phyloP scores from a whole-genome alignment of 179 eudicot genomes.

The Nepenthes alata region DNA sequence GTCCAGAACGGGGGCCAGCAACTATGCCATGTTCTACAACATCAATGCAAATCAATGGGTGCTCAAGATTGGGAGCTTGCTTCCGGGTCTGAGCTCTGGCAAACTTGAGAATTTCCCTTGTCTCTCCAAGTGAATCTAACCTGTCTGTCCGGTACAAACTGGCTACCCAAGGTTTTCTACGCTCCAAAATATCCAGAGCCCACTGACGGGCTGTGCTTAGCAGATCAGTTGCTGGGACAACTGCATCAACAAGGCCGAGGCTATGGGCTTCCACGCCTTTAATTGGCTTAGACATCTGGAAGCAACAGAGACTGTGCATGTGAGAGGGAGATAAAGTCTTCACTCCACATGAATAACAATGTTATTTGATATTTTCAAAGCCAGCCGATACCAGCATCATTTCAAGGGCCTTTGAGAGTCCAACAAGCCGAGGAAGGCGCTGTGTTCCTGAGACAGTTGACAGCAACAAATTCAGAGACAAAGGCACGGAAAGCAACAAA shows the following conservation, averaged over 20 bases:
- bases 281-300: slow-evolving; percentile 63
- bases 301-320: slow-evolving; percentile 2
- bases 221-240: slow-evolving; percentile 60
- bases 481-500: neutral
- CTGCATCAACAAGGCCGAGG: slow-evolving; percentile 83
- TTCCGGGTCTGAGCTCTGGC: slow-evolving; percentile 70
- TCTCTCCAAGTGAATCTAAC: slow-evolving; percentile 85
- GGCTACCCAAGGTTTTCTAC: slow-evolving; percentile 70
- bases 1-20: slow-evolving; percentile 79
- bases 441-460: slow-evolving; percentile 57
- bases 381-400: slow-evolving; percentile 74
- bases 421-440: slow-evolving; percentile 87
- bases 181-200: slow-evolving; percentile 75
- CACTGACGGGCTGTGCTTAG: slow-evolving; percentile 62
- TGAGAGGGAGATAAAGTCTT: neutral
- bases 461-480: neutral
- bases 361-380: slow-evolving; percentile 4
- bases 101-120: slow-evolving; percentile 75
- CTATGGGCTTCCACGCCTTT: slow-evolving; percentile 74
- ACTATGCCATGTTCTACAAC: slow-evolving; percentile 76
- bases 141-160: slow-evolving; percentile 72
- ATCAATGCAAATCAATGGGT: slow-evolving; percentile 78
- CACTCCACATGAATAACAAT: neutral
- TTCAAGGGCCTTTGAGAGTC: slow-evolving; percentile 82
- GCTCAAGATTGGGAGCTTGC: slow-evolving; percentile 75